A percentile compares a stretch with the other conserved stretches of the same genome.
phyloP scores from a whole-genome alignment of 2,329 filamentous ascomycete genomes.

The Sphaerostilbella broomeana region DNA sequence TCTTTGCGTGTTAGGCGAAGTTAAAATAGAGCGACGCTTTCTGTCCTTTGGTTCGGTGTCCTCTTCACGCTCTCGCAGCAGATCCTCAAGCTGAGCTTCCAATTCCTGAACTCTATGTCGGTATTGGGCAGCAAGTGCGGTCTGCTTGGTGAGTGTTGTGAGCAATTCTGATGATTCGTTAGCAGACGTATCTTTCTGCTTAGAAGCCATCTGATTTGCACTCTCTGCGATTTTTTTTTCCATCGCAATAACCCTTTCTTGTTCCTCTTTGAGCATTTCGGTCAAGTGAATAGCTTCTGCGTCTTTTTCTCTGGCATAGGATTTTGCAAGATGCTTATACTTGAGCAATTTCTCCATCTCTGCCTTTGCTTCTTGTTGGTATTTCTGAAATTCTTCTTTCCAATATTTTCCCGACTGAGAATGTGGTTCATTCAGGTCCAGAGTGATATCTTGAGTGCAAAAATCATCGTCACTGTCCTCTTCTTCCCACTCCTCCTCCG shows the following conservation, averaged over 20 bases:
- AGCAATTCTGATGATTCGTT: conserved; percentile 42
- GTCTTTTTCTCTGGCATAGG: conserved; percentile 73
- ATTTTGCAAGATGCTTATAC: conserved; percentile 74
- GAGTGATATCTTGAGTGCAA: conserved; percentile 52
- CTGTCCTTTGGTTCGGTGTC: conserved; percentile 15
- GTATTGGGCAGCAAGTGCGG: conserved; percentile 51
- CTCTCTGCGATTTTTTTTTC: conserved; percentile 57
- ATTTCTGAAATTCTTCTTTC: conserved; percentile 71
- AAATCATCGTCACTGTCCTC: conserved; percentile 35
- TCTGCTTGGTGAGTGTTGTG: conserved; percentile 51
- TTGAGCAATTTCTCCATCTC: conserved; percentile 73
- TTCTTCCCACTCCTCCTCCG: conserved; percentile 49
- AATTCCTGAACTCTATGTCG: conserved; percentile 53
- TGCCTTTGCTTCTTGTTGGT: conserved; percentile 62
- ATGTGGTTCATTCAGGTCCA: conserved; percentile 66
- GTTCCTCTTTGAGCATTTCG: conserved; percentile 61
- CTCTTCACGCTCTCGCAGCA: conserved; percentile 31
- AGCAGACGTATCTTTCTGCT: conserved; percentile 28
- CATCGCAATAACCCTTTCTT: conserved; percentile 56
- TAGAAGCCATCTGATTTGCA: conserved; percentile 46
- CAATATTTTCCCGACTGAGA: conserved; percentile 73
- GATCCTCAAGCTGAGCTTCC: conserved; percentile 42
- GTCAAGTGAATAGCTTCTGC: conserved; percentile 60
- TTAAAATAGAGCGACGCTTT: conserved; percentile 30
- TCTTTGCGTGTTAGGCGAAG: conserved; percentile 45